Percentiles rank a stretch among this genome's conserved stretches.
These are phyloP conservation scores for Blastocystis sp. DNA, from an alignment of 352 stramenopile genomes.

Conservation along the genomic window DNA sequence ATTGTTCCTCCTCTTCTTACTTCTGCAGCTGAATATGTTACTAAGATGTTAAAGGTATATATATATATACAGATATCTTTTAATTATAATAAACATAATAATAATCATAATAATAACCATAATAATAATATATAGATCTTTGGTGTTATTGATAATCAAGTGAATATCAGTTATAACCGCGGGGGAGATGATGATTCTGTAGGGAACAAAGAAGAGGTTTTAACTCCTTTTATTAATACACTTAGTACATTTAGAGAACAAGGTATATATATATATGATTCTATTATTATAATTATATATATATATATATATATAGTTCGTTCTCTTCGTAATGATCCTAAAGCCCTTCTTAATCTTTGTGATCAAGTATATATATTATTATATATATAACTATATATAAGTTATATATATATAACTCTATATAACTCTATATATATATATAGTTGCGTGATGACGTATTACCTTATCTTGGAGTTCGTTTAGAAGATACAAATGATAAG, in stretches of 20 bases:
- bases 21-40: conserved; percentile 62
- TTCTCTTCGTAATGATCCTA: conserved; percentile 37
- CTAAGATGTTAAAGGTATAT: conserved; percentile 56
- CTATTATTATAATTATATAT: neutral
- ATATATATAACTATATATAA: no score
- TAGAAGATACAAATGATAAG: conserved; percentile 56
- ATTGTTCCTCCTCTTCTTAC: conserved; percentile 57
- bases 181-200: conserved; percentile 17
- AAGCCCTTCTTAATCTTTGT: conserved; percentile 55
- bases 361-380: no score
- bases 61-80: no score
- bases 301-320: neutral
- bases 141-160: conserved; percentile 52
- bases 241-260: conserved; percentile 53
- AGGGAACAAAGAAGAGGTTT: conserved; percentile 55
- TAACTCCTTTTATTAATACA: conserved; percentile 65
- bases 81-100: no score
- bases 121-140: no score
- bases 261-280: neutral
- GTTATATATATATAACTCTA: no score
- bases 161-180: conserved; percentile 55
- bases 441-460: conserved; percentile 61
- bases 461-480: conserved; percentile 57
- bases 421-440: no score
- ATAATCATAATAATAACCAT: no score